Conservation (phyloP, 345 rosid species). For the Luvunga scandens region DNA sequence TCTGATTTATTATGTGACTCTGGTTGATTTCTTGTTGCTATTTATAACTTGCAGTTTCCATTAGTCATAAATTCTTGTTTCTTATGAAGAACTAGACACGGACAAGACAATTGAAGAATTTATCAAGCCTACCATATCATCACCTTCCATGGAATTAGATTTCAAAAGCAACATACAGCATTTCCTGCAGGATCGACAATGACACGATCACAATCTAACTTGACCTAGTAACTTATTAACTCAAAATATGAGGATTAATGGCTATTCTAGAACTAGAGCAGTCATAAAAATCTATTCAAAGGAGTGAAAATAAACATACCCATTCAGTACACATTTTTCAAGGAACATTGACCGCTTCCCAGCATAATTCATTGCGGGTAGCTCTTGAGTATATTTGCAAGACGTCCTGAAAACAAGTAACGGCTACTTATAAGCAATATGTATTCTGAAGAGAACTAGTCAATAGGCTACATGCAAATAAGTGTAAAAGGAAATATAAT, state of each 20-base stretch:
- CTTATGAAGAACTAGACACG: background rate
- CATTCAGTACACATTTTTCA: slow-evolving; percentile 60
- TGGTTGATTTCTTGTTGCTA: background rate
- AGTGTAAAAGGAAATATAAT: background rate
- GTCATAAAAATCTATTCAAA: slow-evolving; percentile 1
- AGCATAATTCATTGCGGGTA: slow-evolving; percentile 69
- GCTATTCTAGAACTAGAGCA: slow-evolving; percentile 8
- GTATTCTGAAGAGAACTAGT: background rate
- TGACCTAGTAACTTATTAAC: background rate
- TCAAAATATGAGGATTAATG: background rate
- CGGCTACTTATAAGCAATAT: background rate
- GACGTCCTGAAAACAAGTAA: slow-evolving; percentile 40
- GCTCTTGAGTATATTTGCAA: slow-evolving; percentile 49
- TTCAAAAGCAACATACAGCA: slow-evolving; percentile 59
- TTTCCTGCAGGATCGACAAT: slow-evolving; percentile 47
- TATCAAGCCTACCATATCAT: slow-evolving; percentile 44
- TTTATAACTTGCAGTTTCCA: background rate
- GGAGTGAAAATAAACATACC: slow-evolving; percentile 34
- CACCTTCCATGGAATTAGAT: slow-evolving; percentile 29
- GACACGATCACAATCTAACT: slow-evolving; percentile 14
- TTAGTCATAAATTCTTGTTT: background rate
- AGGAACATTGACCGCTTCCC: slow-evolving; percentile 66
- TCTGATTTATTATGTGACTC: background rate
- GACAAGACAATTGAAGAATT: background rate
- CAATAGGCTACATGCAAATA: background rate